phyloP scores from a whole-genome alignment of 345 rosid species.

The Hypericum perforatum region DNA sequence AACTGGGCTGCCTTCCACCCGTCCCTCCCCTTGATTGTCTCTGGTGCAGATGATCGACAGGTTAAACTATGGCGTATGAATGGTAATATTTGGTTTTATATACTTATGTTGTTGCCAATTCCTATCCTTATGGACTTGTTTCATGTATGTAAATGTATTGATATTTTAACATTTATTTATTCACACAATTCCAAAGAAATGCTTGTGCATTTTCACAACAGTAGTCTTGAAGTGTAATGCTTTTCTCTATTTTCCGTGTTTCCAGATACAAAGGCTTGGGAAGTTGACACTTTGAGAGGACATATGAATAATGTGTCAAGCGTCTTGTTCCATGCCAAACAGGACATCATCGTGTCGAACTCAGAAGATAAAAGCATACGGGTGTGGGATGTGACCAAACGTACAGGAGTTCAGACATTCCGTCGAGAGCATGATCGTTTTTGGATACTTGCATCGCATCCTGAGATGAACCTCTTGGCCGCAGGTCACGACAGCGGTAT shows the following conservation, averaged over 20 bases:
- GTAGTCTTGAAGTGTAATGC: neutral
- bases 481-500: slow-evolving; percentile 97
- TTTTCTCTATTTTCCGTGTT: slow-evolving; percentile 4
- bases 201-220: neutral
- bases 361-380: slow-evolving; percentile 95
- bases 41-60: slow-evolving; percentile 98
- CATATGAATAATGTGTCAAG: slow-evolving; percentile 94
- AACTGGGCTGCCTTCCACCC: slow-evolving; percentile 99
- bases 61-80: slow-evolving; percentile 98
- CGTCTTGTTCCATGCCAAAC: slow-evolving; percentile 91
- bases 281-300: slow-evolving; percentile 94
- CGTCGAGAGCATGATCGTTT: slow-evolving; percentile 94
- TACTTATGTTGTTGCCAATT: too few species aligned
- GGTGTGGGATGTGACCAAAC: slow-evolving; percentile 92
- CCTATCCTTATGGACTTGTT: too few species aligned
- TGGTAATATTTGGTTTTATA: slow-evolving; percentile 29
- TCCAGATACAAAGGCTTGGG: slow-evolving; percentile 99
- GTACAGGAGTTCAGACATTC: slow-evolving; percentile 85
- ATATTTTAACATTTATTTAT: too few species aligned
- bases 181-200: neutral
- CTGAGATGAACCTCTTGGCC: slow-evolving; percentile 91
- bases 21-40: slow-evolving; percentile 83
- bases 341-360: slow-evolving; percentile 93
- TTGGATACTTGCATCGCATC: slow-evolving; percentile 92
- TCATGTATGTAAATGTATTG: too few species aligned